phyloP scores from a whole-genome alignment of 179 eudicot genomes.

The Beta lomatogona region DNA sequence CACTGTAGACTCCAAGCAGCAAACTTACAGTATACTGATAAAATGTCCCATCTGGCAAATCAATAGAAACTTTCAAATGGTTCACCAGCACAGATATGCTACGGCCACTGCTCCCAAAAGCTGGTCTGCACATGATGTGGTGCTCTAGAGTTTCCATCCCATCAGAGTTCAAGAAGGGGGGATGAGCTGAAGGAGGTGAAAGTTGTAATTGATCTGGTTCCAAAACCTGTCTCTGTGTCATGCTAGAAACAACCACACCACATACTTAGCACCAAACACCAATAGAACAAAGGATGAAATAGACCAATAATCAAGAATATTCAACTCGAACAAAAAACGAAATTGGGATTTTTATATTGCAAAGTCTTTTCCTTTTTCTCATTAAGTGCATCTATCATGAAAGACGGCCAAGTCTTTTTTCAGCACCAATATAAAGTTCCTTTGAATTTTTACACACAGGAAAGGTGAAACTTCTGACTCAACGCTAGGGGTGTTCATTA shows the following conservation, averaged over 20 bases:
- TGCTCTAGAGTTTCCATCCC: constrained; percentile 41
- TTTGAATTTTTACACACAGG: background rate
- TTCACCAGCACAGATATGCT: constrained; percentile 51
- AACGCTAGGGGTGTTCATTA: too few species aligned
- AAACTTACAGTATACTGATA: constrained; percentile 58
- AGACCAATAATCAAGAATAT: background rate
- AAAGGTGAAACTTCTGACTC: background rate
- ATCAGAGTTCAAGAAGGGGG: constrained; percentile 33
- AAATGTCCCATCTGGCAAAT: constrained; percentile 40
- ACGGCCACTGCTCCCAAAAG: constrained; percentile 66
- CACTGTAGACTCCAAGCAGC: background rate
- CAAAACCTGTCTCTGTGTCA: constrained; percentile 28
- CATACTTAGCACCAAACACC: constrained; percentile 6
- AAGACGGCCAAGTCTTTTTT: background rate
- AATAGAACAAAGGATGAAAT: background rate
- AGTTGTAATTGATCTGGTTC: constrained; percentile 31
- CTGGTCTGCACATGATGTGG: constrained; percentile 63
- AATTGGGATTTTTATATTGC: background rate
- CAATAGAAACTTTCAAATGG: constrained; percentile 51
- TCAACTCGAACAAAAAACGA: background rate
- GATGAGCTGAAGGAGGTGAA: constrained; percentile 44
- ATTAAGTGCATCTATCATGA: background rate
- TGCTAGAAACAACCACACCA: constrained; percentile 22
- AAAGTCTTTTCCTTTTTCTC: background rate
- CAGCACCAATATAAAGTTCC: background rate